Base-by-base conservation (phyloP, 176 grass and related monocot species). In the Phragmites australis region DNA sequence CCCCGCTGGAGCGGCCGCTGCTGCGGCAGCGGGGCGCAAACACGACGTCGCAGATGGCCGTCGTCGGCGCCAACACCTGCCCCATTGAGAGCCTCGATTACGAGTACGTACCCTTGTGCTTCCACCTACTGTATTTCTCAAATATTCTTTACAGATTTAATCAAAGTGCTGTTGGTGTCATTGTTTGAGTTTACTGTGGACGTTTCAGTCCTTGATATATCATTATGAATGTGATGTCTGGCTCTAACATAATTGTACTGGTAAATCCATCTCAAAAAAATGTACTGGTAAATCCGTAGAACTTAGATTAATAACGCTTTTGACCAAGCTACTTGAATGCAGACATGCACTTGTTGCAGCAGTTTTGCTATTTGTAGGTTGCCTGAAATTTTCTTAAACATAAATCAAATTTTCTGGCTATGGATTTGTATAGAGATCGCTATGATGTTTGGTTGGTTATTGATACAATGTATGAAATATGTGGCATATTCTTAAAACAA, bases 11-110 rank as follows among this genome's bases (percentile, higher is more conserved):
- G 46, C 43, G 40, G 76, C 86, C 89, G 55, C 70, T 90, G 78
- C 71, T 94, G 19, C 56, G 47, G 58, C 61, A 62, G 83, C 80
- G 88, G 15, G 22, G 80, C 51, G 25, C 53, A 3, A 94, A 94
- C 80, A 91, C 88, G 27, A 94, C 86, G 22, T 94, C 92, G 8
- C 92, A 94, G 86, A 88, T 91, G 17, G 92, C 92, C 60, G 50
- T 94, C 66, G 92, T 94, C 39, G 92, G 92, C 45, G 65, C 83
- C 65, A 94, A 94, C 4, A 66, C 88, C 39, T 94, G 83, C 92
- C 80, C 83, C 41, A 91, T 94, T 44, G 92, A 94, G 81, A 91
- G 92, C 83, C 89, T 94, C 52, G 92, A 94, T 59, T 94, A 94
- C 53, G 92, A 94, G 86, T 94, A 75, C 58, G 77, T 65, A 22